Conservation (phyloP, 2,329 filamentous ascomycete species). For the Colletotrichum sp. region DNA sequence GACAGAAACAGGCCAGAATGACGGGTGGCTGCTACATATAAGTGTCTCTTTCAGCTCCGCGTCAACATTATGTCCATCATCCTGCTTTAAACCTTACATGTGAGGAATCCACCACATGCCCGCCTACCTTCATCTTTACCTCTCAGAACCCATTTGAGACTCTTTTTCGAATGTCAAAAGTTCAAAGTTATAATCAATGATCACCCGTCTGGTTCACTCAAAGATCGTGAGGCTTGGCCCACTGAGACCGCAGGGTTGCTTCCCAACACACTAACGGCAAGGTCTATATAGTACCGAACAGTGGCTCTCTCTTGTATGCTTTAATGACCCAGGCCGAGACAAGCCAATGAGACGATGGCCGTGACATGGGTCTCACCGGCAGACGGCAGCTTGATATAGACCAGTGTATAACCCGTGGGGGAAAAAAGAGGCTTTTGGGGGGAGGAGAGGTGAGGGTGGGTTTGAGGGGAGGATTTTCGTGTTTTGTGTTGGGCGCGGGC, state of each 20-base stretch:
- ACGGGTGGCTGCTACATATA: fast-evolving
- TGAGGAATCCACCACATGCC: neutral
- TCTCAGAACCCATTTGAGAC: neutral
- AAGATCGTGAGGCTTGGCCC: neutral
- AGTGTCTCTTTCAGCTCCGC: neutral
- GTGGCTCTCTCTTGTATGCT: neutral
- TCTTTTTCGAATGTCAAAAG: neutral
- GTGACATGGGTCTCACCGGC: neutral
- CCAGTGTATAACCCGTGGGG: neutral
- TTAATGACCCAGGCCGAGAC: neutral
- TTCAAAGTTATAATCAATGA: neutral
- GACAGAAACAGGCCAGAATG: neutral
- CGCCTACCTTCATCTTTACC: neutral
- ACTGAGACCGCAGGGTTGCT: neutral
- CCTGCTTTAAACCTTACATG: neutral
- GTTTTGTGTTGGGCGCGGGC: constrained; percentile 26
- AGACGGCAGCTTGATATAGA: neutral
- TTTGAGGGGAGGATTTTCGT: constrained; percentile 25
- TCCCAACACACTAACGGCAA: neutral
- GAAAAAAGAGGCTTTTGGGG: neutral
- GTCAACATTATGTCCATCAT: fast-evolving
- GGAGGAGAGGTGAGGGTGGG: constrained; percentile 19
- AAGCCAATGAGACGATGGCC: neutral
- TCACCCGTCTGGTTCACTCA: neutral
- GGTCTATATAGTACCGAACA: neutral